Conservation (phyloP, 768 basidiomycete species). For the Amanita muscaria region DNA sequence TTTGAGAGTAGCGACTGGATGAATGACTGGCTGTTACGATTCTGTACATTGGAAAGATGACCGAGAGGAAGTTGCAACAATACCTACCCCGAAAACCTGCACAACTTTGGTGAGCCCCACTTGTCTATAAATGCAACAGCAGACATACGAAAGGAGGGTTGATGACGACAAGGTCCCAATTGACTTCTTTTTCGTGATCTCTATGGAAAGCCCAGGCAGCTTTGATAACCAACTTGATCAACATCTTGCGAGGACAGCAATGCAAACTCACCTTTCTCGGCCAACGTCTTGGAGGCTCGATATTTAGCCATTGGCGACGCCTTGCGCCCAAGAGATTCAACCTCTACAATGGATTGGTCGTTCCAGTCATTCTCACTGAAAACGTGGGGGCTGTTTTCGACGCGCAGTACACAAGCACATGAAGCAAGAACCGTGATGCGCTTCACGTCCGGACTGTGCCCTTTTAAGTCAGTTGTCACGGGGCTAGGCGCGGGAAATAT, state of each 20-base stretch:
- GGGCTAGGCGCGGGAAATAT: no score
- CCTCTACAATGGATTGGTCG: constrained; percentile 31
- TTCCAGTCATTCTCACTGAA: constrained; percentile 59
- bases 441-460: constrained; percentile 32
- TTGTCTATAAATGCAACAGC: neutral
- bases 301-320: constrained; percentile 39
- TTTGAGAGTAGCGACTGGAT: constrained; percentile 26
- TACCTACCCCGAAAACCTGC: constrained; percentile 21
- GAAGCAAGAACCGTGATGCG: constrained; percentile 67
- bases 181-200: constrained; percentile 31
- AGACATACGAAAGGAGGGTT: constrained; percentile 44
- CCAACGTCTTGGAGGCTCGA: constrained; percentile 52
- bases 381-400: constrained; percentile 17
- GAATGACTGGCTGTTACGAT: constrained; percentile 25
- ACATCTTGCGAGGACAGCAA: no score
- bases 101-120: neutral
- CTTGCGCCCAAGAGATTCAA: constrained; percentile 40
- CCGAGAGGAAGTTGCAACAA: no score
- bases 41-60: neutral
- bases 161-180: constrained; percentile 44
- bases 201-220: constrained; percentile 37
- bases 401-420: constrained; percentile 34
- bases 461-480: neutral
- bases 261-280: constrained; percentile 58
- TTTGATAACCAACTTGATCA: no score